These are phyloP conservation scores for Phalaenopsis equestris DNA, from an alignment of 106 monocot species.

Conservation along the genomic window DNA sequence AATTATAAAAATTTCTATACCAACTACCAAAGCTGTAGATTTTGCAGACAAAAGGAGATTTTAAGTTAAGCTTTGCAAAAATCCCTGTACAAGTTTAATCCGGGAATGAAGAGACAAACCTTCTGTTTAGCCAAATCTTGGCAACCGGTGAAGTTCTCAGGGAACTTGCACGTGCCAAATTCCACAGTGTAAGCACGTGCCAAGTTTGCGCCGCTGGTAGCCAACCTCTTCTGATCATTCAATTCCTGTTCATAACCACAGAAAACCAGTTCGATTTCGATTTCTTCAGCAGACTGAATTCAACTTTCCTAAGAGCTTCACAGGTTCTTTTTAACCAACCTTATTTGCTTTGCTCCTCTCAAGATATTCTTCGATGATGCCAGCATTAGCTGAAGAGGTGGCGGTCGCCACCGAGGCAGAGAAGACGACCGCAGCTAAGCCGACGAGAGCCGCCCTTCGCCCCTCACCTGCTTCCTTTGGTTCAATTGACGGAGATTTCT, in stretches of 20 bases:
- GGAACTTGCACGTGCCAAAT: conserved; percentile 92
- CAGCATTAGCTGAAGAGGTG: conserved; percentile 53
- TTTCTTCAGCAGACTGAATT: not conserved
- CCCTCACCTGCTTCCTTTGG: conserved; percentile 28
- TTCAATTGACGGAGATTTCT: conserved; percentile 4
- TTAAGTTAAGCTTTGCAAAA: no score
- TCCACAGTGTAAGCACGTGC: conserved; percentile 91
- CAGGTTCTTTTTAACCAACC: conserved; percentile 22
- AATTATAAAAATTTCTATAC: no score
- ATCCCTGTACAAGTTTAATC: no score
- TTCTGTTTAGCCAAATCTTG: conserved; percentile 93
- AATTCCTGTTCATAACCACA: conserved; percentile 46
- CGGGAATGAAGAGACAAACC: conserved; percentile 24
- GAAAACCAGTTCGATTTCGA: not conserved
- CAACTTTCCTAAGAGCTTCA: no score
- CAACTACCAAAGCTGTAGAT: no score
- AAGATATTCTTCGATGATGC: conserved; percentile 82
- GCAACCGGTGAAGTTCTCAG: conserved; percentile 96
- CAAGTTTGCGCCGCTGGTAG: conserved; percentile 90
- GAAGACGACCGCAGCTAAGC: conserved; percentile 63
- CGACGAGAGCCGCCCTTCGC: conserved; percentile 60
- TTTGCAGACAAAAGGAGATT: no score
- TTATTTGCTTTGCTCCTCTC: conserved; percentile 98
- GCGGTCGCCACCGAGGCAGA: conserved; percentile 23
- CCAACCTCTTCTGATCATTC: conserved; percentile 96